Base-by-base conservation (phyloP, 495 filamentous ascomycete genomes). In the Penicillium cosmopolitanum region DNA sequence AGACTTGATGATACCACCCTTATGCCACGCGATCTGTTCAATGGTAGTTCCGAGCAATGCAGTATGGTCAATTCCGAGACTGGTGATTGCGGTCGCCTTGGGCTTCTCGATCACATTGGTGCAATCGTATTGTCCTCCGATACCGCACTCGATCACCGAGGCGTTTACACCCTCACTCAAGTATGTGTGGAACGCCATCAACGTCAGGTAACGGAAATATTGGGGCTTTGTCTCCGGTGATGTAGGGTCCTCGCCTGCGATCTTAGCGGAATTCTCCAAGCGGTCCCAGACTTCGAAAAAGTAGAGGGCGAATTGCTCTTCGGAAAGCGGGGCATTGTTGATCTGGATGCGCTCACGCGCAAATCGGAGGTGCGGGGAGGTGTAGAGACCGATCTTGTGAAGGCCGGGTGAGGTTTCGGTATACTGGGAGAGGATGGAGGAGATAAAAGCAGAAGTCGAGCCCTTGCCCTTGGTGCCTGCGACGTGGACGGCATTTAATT, bases 21-120 rank as follows among this genome's bases (percentile, higher is more conserved):
- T 98, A 67, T 98, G 94, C 95, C 96, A 98, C 4, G 96, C 94
- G 59, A 98, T 98, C 62, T 93, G 82, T 50, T 93, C 90, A 43
- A 97, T 86, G 0, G 95, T 96, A 35, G 83, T 72, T 13, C 95
- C 95, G 34, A 98, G 82, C 68, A 92, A 78, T 15, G 78, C 80
- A 13, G 87, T 85, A 65, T 98, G 95, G 64, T 98, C 96, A 61
- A 98, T 96, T 8, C 92, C 95, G 23, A 98, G 78, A 50, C 87
- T 92, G 12, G 87, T 91, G 46, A 98, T 90, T 1, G 87, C 93
- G 4, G 83, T 83, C 2, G 85, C 89, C 13, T 84, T 84, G 7
- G 94, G 94, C 23, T 82, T 74, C 18, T 82, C 79, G 16, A 97
- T 84, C n/a, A 98, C 82, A 65, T 98, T 98, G 7, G 95, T 98